Conservation (phyloP, 495 filamentous ascomycete species). For the Clohesyomyces aquaticus region DNA sequence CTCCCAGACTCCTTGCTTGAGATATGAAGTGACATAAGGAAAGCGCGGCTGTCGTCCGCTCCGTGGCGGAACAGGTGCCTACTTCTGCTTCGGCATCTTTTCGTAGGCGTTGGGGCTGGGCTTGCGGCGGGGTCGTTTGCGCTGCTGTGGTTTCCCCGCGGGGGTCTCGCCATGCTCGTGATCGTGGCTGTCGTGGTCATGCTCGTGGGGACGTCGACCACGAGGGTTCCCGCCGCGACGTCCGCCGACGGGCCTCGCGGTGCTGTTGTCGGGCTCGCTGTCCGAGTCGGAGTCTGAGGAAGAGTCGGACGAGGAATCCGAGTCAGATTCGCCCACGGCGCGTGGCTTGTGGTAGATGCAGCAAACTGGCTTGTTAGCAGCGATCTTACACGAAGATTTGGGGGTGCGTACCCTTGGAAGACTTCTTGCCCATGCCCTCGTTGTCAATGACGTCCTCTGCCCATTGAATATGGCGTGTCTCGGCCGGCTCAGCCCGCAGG, state of each 20-base stretch:
- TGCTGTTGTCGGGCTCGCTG: conserved; percentile 59
- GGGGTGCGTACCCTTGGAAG: conserved; percentile 73
- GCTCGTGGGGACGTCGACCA: conserved; percentile 40
- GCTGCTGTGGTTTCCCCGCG: conserved; percentile 50
- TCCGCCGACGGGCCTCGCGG: conserved; percentile 41
- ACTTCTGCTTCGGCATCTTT: conserved; percentile 70
- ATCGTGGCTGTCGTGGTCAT: conserved; percentile 49
- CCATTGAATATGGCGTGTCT: conserved; percentile 70
- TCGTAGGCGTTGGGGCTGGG: conserved; percentile 95
- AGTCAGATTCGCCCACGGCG: conserved; percentile 81
- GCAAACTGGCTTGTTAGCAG: conserved; percentile 66
- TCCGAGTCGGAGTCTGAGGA: conserved; percentile 56
- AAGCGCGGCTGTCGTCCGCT: not conserved
- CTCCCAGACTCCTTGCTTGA: conserved; percentile 25
- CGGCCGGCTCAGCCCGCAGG: conserved; percentile 44
- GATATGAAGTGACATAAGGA: not conserved
- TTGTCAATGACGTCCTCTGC: conserved; percentile 94
- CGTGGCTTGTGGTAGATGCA: conserved; percentile 94
- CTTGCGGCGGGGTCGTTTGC: conserved; percentile 49
- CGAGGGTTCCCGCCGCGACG: conserved; percentile 21
- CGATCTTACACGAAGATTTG: not conserved
- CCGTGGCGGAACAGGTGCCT: not conserved
- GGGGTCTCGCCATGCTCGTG: conserved; percentile 46
- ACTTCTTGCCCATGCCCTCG: conserved; percentile 91
- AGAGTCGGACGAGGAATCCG: conserved; percentile 70